Percentiles rank a stretch among this genome's conserved stretches.
These are phyloP conservation scores for Paramecium pentaurelia DNA, from an alignment of 73 alveolate genomes.

Conservation along the genomic window DNA sequence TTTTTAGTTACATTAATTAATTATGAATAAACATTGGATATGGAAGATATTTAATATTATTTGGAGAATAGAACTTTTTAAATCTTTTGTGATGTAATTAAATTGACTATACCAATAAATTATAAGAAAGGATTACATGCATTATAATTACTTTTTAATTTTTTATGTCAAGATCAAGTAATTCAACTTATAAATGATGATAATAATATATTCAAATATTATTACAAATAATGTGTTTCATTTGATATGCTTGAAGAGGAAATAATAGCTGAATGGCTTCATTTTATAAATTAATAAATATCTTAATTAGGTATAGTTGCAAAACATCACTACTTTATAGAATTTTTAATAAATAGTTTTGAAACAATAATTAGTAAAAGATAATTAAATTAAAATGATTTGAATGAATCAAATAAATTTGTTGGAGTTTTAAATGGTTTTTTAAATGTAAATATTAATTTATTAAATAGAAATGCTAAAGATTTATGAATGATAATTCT, in stretches of 20 bases:
- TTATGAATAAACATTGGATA: neutral
- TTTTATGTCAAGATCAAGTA: neutral
- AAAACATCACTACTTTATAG: neutral
- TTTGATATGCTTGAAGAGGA: neutral
- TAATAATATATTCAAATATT: neutral
- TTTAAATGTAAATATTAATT: neutral
- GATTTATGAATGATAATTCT: neutral
- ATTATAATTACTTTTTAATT: neutral
- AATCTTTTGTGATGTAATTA: neutral
- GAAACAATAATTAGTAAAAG: neutral
- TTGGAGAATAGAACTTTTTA: neutral
- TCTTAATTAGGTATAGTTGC: neutral
- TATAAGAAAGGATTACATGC: neutral
- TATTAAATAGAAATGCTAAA: neutral
- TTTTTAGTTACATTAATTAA: neutral
- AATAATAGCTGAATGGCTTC: neutral
- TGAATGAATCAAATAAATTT: neutral
- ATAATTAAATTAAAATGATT: neutral
- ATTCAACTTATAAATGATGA: neutral
- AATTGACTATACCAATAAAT: neutral
- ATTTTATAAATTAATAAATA: neutral
- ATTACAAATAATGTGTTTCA: neutral
- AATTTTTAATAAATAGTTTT: neutral
- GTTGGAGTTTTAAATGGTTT: neutral
- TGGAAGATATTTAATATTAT: slow-evolving; percentile 17